Base-by-base conservation (phyloP, 2,329 filamentous ascomycete species). In the Claviceps pusilla region DNA sequence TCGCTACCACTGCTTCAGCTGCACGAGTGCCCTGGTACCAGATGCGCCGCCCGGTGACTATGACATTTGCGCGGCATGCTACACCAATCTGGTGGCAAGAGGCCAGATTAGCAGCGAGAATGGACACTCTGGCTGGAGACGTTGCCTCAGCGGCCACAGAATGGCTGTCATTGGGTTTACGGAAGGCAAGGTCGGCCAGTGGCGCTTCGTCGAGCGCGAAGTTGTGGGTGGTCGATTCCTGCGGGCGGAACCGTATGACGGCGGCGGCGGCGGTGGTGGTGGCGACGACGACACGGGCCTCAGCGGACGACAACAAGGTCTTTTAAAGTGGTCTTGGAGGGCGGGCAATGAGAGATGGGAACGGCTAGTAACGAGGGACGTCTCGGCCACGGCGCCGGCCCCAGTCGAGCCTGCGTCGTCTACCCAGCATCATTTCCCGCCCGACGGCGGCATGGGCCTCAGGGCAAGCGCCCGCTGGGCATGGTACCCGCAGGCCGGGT, bases 131-230 rank as follows among this genome's bases (percentile, higher is more conserved):
- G 90, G 90, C 3, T 96, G 91, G 91, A 78, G 89, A 11, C 78
- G 89, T 50, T 97, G 91, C 65, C 75, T 83, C 0, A 76, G 77
- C 46, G 86, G 86, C 5, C 91, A 97, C 64, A 80, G 90, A 37
- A 95, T 95, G 89, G 80, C 84, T 0, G 73, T 94, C 11, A 74
- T 94, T 11, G 84, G 82, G 0, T 95, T 91, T 63, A 77, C 84
- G 56, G 83, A 88, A 54, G 76, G 76, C 37, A 76, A 79, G 19
- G 78, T 80, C 29, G 85, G 85, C 0, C 82, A 86, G 61, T 76
- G 79, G 57, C 79, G 89, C 35, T 73, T 83, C 24, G 75, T 91
- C 1, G 74, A 86, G 7, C 73, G 78, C 35, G 87, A 91, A 50
- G 69, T 89, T 0, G 87, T 95, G 0, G 91, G 91, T 14, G 91